A percentile compares a stretch with the other conserved stretches of the same genome.
Conservation (phyloP, 192 early-diverging fungal species). For the Paraglomus occultum region DNA sequence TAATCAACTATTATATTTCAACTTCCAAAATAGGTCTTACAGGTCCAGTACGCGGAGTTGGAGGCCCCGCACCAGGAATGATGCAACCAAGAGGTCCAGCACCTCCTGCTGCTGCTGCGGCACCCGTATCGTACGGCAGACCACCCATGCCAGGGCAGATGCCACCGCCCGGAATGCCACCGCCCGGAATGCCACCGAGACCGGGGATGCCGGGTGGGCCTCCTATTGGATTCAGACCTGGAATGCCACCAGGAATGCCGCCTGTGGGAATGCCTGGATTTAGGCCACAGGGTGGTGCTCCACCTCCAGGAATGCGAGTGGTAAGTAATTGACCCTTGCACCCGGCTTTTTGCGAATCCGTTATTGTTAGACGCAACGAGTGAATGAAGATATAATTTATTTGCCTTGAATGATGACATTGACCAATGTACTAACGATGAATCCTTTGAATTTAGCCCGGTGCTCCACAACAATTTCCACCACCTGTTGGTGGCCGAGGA, state of each 20-base stretch:
- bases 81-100: constrained; percentile 82
- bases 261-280: constrained; percentile 52
- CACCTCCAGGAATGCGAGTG: constrained; percentile 61
- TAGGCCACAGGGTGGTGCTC: constrained; percentile 45
- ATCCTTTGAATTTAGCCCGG: constrained; percentile 16
- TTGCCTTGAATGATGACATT: neutral
- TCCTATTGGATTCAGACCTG: constrained; percentile 54
- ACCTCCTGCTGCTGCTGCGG: constrained; percentile 59
- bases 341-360: too few relatives aligned
- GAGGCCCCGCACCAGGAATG: constrained; percentile 86
- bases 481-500: constrained; percentile 7
- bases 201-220: constrained; percentile 34
- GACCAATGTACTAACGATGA: neutral
- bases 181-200: constrained; percentile 41
- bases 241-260: constrained; percentile 59
- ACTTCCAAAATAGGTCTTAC: constrained; percentile 53
- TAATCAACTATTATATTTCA: constrained; percentile 30
- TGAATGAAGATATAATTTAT: too few relatives aligned
- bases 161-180: constrained; percentile 58
- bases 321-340: neutral
- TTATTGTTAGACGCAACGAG: too few relatives aligned
- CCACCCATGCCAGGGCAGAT: constrained; percentile 58
- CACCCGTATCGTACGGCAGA: constrained; percentile 75
- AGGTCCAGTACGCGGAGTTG: constrained; percentile 93
- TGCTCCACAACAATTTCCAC: constrained; percentile 14